phyloP scores from a whole-genome alignment of 768 basidiomycete genomes.

The Russula brevipes region DNA sequence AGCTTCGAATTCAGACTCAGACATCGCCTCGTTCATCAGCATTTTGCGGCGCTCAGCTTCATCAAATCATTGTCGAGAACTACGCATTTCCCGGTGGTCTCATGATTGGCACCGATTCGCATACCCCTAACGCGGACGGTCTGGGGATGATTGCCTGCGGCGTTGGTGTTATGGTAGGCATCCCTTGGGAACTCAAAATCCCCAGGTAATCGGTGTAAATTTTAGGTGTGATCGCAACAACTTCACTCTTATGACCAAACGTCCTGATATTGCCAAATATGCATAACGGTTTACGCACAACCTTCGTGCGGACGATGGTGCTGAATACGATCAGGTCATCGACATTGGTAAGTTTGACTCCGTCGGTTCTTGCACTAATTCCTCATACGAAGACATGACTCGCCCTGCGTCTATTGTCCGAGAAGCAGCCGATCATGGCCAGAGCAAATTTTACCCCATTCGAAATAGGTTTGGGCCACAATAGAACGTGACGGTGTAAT shows the following conservation, averaged over 20 bases:
- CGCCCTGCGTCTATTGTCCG: conserved; percentile 91
- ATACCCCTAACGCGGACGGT: conserved; percentile 99
- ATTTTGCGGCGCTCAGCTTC: too few relatives aligned
- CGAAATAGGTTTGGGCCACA: conserved; percentile 96
- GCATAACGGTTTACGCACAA: conserved; percentile 88
- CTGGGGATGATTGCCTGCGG: conserved; percentile 99
- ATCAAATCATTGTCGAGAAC: conserved; percentile 98
- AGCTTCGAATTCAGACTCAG: too few relatives aligned
- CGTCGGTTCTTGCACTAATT: conserved; percentile 99
- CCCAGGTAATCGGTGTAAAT: conserved; percentile 98
- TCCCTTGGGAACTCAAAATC: conserved; percentile 99
- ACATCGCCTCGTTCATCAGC: too few relatives aligned
- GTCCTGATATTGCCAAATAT: conserved; percentile 80
- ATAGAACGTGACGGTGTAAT: conserved; percentile 96
- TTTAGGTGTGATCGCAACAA: conserved; percentile 97
- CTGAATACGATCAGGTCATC: conserved; percentile 91
- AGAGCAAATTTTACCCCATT: conserved; percentile 98
- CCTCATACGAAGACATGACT: conserved; percentile 99
- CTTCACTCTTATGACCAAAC: conserved; percentile 95
- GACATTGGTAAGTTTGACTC: conserved; percentile 64
- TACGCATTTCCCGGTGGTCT: conserved; percentile 99
- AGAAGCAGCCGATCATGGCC: conserved; percentile 83
- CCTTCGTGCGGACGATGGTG: conserved; percentile 77
- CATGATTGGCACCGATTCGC: conserved; percentile 99
- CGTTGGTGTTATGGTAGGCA: conserved; percentile 95